Evolutionary conservation across 2,329 filamentous ascomycete genomes (phyloP).

Genomic region (Didymella lethalis): DNA sequence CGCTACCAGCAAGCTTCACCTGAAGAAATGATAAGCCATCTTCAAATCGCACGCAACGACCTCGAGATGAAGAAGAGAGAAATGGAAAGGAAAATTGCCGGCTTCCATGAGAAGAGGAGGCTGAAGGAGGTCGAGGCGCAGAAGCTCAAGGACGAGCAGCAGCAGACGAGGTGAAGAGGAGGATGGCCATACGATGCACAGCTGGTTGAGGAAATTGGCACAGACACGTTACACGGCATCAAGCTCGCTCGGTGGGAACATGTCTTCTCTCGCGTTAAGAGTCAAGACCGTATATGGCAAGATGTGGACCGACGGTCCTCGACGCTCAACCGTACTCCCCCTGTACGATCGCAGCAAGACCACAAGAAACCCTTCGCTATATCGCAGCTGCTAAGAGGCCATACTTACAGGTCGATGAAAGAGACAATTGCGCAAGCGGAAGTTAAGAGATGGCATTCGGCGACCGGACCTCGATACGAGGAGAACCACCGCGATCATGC

Average conservation of each 20-base stretch:
- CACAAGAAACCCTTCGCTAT: not conserved
- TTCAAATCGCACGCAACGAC: slow-evolving; percentile 60
- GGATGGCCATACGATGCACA: not conserved
- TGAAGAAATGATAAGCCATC: slow-evolving; percentile 63
- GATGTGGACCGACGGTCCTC: not conserved
- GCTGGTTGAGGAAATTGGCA: not conserved
- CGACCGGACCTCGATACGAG: not conserved
- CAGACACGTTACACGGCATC: not conserved
- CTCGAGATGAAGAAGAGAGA: slow-evolving; percentile 61
- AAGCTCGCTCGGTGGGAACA: not conserved
- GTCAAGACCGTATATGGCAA: not conserved
- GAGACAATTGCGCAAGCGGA: not conserved
- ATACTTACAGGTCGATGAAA: not conserved
- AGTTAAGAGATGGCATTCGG: not conserved
- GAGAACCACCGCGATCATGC: not conserved
- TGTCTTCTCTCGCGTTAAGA: not conserved
- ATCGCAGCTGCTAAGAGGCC: no score
- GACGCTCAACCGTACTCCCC: not conserved
- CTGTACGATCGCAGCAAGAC: not conserved
- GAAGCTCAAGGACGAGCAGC: not conserved
- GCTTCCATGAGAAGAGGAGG: slow-evolving; percentile 29
- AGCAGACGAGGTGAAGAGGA: slow-evolving; percentile 6
- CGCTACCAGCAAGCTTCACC: slow-evolving; percentile 59
- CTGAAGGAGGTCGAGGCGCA: slow-evolving; percentile 25
- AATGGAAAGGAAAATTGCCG: slow-evolving; percentile 64